phyloP scores from a whole-genome alignment of 805 yeast species.

The Wickerhamomyces bovis region DNA sequence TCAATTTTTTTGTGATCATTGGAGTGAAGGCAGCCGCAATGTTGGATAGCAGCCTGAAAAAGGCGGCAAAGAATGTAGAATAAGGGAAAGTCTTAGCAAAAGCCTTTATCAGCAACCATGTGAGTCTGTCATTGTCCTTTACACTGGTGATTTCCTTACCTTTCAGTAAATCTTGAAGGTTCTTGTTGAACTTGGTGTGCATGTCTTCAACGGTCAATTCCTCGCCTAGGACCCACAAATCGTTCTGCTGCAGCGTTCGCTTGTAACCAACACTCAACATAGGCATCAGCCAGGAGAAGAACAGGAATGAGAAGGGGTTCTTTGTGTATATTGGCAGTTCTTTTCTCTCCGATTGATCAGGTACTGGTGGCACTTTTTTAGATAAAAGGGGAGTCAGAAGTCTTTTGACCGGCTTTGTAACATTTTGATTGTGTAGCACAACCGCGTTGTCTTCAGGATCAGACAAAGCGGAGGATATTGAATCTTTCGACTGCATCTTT shows the following conservation, averaged over 20 bases:
- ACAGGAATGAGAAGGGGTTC: slow-evolving; percentile 33
- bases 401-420: slow-evolving; percentile 3
- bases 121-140: slow-evolving; percentile 7
- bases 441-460: neutral
- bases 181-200: slow-evolving; percentile 28
- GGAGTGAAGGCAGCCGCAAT: slow-evolving; percentile 46
- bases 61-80: slow-evolving; percentile 33
- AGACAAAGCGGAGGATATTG: neutral
- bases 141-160: slow-evolving; percentile 21
- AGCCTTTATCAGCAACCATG: slow-evolving; percentile 30
- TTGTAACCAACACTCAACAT: slow-evolving; percentile 59
- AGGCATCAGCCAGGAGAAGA: slow-evolving; percentile 64
- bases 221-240: slow-evolving; percentile 42
- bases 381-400: slow-evolving; percentile 7
- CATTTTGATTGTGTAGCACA: neutral
- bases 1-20: slow-evolving; percentile 42
- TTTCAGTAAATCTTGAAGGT: slow-evolving; percentile 26
- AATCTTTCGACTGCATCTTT: neutral
- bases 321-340: slow-evolving; percentile 18
- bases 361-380: slow-evolving; percentile 7
- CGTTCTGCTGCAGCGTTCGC: slow-evolving; percentile 58
- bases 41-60: slow-evolving; percentile 38
- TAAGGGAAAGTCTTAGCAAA: slow-evolving; percentile 38
- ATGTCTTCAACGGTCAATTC: slow-evolving; percentile 33
- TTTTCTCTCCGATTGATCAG: slow-evolving; percentile 1